Conservation (phyloP, 208 protist genomes). For the Perkinsela sp. region DNA sequence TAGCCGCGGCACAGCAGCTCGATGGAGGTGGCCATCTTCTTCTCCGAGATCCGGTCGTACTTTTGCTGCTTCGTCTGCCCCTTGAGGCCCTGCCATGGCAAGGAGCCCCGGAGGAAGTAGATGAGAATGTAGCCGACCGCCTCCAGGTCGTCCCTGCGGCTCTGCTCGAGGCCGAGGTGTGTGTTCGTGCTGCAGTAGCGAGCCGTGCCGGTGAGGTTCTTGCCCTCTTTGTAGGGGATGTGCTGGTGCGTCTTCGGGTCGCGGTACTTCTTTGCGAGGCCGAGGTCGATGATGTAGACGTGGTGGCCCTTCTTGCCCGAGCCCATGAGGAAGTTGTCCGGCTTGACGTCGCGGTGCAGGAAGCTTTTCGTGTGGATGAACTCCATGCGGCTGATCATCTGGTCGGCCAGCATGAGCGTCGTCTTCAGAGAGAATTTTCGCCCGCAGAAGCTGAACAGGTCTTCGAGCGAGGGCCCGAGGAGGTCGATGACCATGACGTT, state of each 20-base stretch:
- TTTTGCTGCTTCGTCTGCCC: constrained; percentile 90
- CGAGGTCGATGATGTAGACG: constrained; percentile 94
- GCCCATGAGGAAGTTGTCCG: constrained; percentile 77
- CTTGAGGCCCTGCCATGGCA: constrained; percentile 93
- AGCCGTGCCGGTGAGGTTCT: constrained; percentile 95
- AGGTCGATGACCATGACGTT: constrained; percentile 77
- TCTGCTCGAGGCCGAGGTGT: constrained; percentile 88
- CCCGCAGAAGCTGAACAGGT: constrained; percentile 59
- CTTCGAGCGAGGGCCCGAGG: constrained; percentile 60
- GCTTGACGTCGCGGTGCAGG: constrained; percentile 75
- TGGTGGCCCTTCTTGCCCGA: constrained; percentile 50
- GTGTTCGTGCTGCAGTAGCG: constrained; percentile 97
- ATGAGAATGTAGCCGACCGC: constrained; percentile 94
- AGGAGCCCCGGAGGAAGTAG: constrained; percentile 89
- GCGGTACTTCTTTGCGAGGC: constrained; percentile 93
- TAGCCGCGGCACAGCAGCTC: constrained; percentile 78
- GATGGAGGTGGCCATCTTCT: constrained; percentile 80
- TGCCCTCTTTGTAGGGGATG: constrained; percentile 95
- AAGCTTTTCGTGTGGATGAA: constrained; percentile 69
- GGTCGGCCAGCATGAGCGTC: constrained; percentile 64
- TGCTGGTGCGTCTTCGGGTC: constrained; percentile 88
- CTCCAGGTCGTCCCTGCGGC: constrained; percentile 89
- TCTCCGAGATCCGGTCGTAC: constrained; percentile 90
- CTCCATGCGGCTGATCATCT: constrained; percentile 62
- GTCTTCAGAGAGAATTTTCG: constrained; percentile 64